These are phyloP conservation scores for Galerina sulciceps DNA, from an alignment of 768 basidiomycete species.

Conservation along the genomic window DNA sequence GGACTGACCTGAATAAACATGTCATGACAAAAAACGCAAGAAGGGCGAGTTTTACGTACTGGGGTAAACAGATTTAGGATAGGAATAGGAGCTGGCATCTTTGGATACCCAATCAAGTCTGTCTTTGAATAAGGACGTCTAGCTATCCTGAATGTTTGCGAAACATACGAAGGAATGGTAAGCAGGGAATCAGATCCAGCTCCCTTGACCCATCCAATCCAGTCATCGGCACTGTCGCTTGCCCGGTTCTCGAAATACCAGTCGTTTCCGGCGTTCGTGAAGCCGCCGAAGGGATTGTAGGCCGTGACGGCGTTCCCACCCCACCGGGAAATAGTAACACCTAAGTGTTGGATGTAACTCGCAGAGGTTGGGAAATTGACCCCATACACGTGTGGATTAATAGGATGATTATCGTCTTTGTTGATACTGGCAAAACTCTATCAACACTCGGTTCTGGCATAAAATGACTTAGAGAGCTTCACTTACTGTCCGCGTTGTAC, in stretches of 20 bases:
- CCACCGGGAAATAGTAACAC: constrained; percentile 55
- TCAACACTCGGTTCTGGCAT: neutral
- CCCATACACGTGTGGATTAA: constrained; percentile 54
- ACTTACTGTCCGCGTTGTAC: constrained; percentile 44
- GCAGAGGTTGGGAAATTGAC: constrained; percentile 57
- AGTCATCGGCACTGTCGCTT: constrained; percentile 48
- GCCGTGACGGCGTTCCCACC: constrained; percentile 60
- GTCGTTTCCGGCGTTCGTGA: constrained; percentile 57
- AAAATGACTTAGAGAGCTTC: neutral
- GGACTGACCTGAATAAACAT: constrained; percentile 38
- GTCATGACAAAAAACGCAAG: neutral
- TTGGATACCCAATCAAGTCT: constrained; percentile 64
- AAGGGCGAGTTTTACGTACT: constrained; percentile 29
- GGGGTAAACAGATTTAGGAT: constrained; percentile 46
- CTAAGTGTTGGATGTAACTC: constrained; percentile 49
- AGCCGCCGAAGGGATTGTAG: constrained; percentile 54
- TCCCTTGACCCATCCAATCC: constrained; percentile 50
- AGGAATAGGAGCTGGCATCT: constrained; percentile 56
- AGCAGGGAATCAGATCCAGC: constrained; percentile 48
- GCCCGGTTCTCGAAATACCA: constrained; percentile 61
- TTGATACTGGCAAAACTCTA: constrained; percentile 34
- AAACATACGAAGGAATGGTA: constrained; percentile 54
- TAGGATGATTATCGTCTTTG: constrained; percentile 37
- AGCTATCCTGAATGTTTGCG: neutral
- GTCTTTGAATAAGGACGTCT: neutral